phyloP scores from a whole-genome alignment of 2,329 filamentous ascomycete species.

The Hypocrella siamensis region DNA sequence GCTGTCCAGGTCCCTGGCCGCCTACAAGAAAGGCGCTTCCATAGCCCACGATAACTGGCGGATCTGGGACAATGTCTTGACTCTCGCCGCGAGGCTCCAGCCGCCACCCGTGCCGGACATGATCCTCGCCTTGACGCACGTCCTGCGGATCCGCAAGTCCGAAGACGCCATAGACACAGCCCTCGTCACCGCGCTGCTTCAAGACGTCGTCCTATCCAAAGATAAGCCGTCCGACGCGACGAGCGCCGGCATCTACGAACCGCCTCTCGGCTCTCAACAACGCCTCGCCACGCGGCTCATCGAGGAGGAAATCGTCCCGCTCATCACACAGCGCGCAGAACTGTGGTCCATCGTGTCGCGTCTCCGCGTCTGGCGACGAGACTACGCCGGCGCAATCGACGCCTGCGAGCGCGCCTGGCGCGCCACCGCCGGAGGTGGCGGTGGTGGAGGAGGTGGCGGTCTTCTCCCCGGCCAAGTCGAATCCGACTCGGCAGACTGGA shows the following conservation, averaged over 20 bases:
- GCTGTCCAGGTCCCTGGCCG: constrained; percentile 60
- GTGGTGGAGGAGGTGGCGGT: constrained; percentile 25
- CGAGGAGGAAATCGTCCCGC: constrained; percentile 58
- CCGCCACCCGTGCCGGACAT: constrained; percentile 66
- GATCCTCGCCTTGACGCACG: constrained; percentile 54
- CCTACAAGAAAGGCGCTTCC: constrained; percentile 73
- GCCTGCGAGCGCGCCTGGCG: constrained; percentile 87
- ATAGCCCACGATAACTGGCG: constrained; percentile 76
- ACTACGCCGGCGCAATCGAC: constrained; percentile 58
- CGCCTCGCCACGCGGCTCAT: constrained; percentile 55
- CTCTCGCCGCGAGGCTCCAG: constrained; percentile 61
- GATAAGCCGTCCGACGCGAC: constrained; percentile 10
- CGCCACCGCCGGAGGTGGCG: constrained; percentile 41
- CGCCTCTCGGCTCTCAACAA: constrained; percentile 40
- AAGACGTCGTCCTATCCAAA: constrained; percentile 44
- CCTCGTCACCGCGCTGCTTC: constrained; percentile 56
- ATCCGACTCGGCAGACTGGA: constrained; percentile 16
- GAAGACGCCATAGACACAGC: constrained; percentile 67
- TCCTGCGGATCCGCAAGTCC: constrained; percentile 62
- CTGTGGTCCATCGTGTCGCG: constrained; percentile 64
- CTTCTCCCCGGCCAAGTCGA: constrained; percentile 22
- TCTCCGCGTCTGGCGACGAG: constrained; percentile 57
- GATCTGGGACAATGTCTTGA: constrained; percentile 95
- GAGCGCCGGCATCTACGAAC: constrained; percentile 14
- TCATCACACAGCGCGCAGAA: constrained; percentile 65